Evolutionary conservation across 805 yeast species (phyloP).

Genomic region (Pichia paraexigua): DNA sequence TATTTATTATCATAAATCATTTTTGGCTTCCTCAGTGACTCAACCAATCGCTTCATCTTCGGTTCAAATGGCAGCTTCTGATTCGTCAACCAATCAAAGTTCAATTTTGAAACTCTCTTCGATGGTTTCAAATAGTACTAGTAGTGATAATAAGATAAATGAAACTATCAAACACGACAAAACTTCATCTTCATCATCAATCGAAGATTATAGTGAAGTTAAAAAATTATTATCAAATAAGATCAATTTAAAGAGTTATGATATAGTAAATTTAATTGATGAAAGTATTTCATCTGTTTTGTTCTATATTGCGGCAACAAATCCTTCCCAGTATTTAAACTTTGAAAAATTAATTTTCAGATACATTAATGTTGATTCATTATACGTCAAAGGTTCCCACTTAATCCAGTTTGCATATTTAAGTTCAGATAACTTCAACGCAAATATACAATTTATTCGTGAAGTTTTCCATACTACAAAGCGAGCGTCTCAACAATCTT

Average conservation of each 20-base stretch:
- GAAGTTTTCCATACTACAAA: conserved; percentile 30
- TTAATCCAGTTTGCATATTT: conserved; percentile 36
- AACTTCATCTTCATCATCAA: background rate
- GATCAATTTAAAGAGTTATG: conserved; percentile 1
- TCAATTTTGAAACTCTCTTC: background rate
- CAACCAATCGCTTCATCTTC: background rate
- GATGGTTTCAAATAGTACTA: background rate
- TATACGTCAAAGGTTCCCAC: conserved; percentile 38
- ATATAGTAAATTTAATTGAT: conserved; percentile 30
- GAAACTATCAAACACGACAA: background rate
- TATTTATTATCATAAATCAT: background rate
- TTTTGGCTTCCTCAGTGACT: background rate
- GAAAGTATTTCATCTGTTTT: conserved; percentile 32
- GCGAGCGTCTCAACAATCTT: conserved; percentile 38
- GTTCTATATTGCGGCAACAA: conserved; percentile 43
- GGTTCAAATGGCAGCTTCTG: background rate
- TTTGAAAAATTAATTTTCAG: conserved; percentile 27
- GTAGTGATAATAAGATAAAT: background rate
- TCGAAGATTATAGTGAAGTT: conserved; percentile 7
- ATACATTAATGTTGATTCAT: conserved; percentile 26
- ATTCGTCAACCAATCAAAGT: background rate
- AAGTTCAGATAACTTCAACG: conserved; percentile 29
- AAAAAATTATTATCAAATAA: conserved; percentile 8
- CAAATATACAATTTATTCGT: conserved; percentile 34
- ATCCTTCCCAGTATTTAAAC: conserved; percentile 35